A percentile compares a stretch with the other conserved stretches of the same genome.
Evolutionary conservation across 495 filamentous ascomycete species (phyloP).

Genomic region (Jackrogersella multiformis): DNA sequence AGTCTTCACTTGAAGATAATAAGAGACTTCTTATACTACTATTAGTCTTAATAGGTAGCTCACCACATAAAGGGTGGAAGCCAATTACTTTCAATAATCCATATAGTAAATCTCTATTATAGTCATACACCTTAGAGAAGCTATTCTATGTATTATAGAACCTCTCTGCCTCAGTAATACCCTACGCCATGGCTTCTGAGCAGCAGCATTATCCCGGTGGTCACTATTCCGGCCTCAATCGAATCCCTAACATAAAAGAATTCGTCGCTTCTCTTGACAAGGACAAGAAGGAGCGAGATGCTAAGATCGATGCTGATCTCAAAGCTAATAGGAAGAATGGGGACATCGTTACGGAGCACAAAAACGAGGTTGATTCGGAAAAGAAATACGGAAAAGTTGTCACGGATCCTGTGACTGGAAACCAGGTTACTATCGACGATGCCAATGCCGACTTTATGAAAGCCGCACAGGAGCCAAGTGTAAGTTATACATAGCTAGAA

Average conservation of each 20-base stretch:
- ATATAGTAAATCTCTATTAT: not conserved
- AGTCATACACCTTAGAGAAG: constrained; percentile 5
- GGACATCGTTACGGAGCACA: constrained; percentile 51
- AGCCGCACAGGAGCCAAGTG: constrained; percentile 72
- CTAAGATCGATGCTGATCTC: constrained; percentile 66
- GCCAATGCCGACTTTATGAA: constrained; percentile 74
- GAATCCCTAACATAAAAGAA: constrained; percentile 85
- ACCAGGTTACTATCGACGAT: constrained; percentile 87
- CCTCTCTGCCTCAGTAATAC: constrained; percentile 2
- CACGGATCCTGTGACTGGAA: constrained; percentile 87
- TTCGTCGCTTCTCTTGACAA: constrained; percentile 81
- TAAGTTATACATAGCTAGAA: constrained; percentile 46
- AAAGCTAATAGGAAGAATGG: constrained; percentile 48
- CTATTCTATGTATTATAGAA: constrained; percentile 11
- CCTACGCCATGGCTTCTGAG: constrained; percentile 42
- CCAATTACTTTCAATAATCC: not conserved
- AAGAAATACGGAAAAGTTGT: constrained; percentile 69
- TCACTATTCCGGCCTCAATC: constrained; percentile 74
- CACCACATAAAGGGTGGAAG: not conserved
- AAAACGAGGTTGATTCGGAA: constrained; percentile 52
- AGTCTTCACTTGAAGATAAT: too few species aligned
- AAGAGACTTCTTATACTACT: too few species aligned
- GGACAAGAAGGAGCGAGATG: constrained; percentile 80
- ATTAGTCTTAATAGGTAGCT: not conserved
- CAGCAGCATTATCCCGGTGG: constrained; percentile 42